Base-by-base conservation (phyloP, 164 flowering plant species). In the Houttuynia cordata region DNA sequence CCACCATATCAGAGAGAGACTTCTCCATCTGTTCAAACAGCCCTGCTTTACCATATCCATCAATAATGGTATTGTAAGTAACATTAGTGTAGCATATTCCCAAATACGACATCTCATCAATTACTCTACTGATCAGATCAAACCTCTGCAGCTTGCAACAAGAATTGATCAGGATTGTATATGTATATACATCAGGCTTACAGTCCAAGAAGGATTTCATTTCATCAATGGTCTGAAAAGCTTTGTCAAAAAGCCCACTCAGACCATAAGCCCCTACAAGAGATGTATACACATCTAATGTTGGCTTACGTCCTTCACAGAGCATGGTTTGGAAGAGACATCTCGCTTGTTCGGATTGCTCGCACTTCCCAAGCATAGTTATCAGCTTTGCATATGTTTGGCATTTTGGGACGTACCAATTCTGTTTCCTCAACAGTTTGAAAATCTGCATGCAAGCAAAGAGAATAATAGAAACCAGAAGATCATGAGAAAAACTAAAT, bases 11-110 rank as follows among this genome's bases (percentile, higher is more conserved):
- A 1, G 72, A 70, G 56, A 92, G 67, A 2, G 71, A 49, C 56
- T 51, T 73, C 75, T 87, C 98, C 97, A 92, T 92, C 59, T 30
- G 68, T 59, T 85, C 87, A 72, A 90, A 80, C 81, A 76, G 75
- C 66, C 73, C 73, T 60, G 88, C 91, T 61, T 87, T 93, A n/a
- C 98, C 98, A 73, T 84, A 93, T 61, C 97, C 98, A 78, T 93
- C 85, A 56, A 93, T 81, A 9, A 93, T 70, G 53, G 83, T 80
- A 71, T 93, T 93, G 64, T 82, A 85, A 6, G 84, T 93, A 19
- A 86, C 88, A 6, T 73, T 70, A 68, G 64, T 83, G 60, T 79
- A 83, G 50, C 66, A 73, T 49, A 93, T 67, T 19, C 90, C 87
- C 63, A 78, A 65, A 68, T 76, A 80, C 23, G 82, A 76, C 97